These are phyloP conservation scores for Dendrocalamus sinicus DNA, from an alignment of 176 grass and related monocot species.

Conservation along the genomic window DNA sequence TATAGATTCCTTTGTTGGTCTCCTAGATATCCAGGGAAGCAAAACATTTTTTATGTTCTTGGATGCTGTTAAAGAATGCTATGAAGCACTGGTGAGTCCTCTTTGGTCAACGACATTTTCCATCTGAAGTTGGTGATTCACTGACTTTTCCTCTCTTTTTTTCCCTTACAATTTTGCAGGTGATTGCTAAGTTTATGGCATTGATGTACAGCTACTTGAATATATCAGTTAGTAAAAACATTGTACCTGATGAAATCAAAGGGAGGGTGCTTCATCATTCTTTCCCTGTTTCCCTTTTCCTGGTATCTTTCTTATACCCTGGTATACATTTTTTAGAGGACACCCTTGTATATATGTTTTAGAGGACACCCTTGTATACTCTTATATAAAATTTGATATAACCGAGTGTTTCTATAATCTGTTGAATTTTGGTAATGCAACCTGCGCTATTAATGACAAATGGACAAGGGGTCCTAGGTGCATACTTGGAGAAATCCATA, in stretches of 20 bases:
- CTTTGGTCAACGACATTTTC: conserved; percentile 19
- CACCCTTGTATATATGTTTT: background rate
- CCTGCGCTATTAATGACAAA: background rate
- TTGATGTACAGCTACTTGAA: conserved; percentile 99
- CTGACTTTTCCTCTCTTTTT: conserved; percentile 11
- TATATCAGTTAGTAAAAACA: conserved; percentile 97
- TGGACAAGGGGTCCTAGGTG: background rate
- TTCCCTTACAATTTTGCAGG: conserved; percentile 52
- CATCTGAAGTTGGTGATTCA: conserved; percentile 26
- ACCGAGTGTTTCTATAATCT: background rate
- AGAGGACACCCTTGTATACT: background rate
- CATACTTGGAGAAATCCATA: conserved; percentile 4
- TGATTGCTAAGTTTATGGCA: conserved; percentile 97
- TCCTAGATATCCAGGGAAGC: conserved; percentile 94
- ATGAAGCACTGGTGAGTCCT: conserved; percentile 86
- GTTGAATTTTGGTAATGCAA: background rate
- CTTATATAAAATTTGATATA: conserved; percentile 24
- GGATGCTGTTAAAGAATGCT: conserved; percentile 97
- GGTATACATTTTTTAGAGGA: background rate
- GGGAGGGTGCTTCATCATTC: conserved; percentile 95
- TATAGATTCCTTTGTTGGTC: conserved; percentile 83
- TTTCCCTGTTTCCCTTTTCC: conserved; percentile 92
- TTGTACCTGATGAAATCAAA: conserved; percentile 97
- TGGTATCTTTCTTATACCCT: conserved; percentile 61
- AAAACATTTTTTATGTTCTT: conserved; percentile 89